Conservation (phyloP, 208 protist genomes). For the Trichomonas vaginalis region DNA sequence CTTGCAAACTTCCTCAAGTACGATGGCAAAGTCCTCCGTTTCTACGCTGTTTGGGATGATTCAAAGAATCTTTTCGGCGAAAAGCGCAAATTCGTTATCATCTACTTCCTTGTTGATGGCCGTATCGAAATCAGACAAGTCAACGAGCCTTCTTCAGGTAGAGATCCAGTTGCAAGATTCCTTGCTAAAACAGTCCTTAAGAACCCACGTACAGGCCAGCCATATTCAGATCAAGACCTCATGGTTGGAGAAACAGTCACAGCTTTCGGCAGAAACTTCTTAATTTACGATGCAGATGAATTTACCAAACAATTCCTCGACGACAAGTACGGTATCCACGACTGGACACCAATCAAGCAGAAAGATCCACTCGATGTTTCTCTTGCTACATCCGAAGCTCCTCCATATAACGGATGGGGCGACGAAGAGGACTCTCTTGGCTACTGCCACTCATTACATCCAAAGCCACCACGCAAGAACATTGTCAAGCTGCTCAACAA, state of each 20-base stretch:
- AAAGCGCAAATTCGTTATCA: conserved; percentile 62
- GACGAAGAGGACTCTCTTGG: not conserved
- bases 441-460: not conserved
- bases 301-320: conserved; percentile 70
- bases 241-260: conserved; percentile 53
- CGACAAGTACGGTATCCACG: not conserved
- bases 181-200: conserved; percentile 62
- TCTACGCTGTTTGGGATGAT: conserved; percentile 74
- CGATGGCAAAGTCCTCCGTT: conserved; percentile 69
- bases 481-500: not conserved
- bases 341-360: not conserved
- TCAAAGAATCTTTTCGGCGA: conserved; percentile 55
- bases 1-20: conserved; percentile 52
- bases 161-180: conserved; percentile 69
- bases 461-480: not conserved
- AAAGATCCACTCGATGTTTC: not conserved
- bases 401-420: conserved; percentile 6
- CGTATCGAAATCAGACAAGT: conserved; percentile 69
- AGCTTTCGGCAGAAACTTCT: conserved; percentile 61
- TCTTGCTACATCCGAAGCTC: not conserved
- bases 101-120: conserved; percentile 78
- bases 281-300: conserved; percentile 71
- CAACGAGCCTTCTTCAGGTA: conserved; percentile 60
- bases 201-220: conserved; percentile 26
- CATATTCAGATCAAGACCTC: not conserved